Conservation (phyloP, 2,329 filamentous ascomycete species). For the Alternaria ventricosa region DNA sequence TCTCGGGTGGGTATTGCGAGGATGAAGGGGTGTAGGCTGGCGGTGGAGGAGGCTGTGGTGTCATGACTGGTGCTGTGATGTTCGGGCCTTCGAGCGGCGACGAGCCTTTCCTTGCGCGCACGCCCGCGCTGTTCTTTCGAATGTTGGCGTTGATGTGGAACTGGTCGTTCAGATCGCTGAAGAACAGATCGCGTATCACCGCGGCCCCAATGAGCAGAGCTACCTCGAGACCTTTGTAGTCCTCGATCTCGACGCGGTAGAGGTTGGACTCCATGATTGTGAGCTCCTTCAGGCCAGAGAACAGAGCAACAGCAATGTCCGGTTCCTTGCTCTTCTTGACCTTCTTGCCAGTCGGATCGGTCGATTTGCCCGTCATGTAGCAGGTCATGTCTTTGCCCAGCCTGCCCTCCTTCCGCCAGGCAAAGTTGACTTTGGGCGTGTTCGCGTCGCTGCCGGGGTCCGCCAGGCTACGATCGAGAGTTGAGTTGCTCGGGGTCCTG, state of each 20-base stretch:
- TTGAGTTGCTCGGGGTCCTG: slow-evolving; percentile 76
- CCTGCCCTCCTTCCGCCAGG: slow-evolving; percentile 87
- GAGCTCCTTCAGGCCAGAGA: slow-evolving; percentile 72
- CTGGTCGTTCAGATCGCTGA: slow-evolving; percentile 70
- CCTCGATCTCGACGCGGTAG: slow-evolving; percentile 87
- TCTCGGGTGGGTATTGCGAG: slow-evolving; percentile 30
- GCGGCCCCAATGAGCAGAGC: slow-evolving; percentile 69
- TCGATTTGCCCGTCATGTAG: slow-evolving; percentile 79
- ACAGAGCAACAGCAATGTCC: slow-evolving; percentile 92
- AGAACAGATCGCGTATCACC: slow-evolving; percentile 68
- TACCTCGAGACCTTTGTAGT: slow-evolving; percentile 90
- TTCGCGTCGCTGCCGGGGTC: slow-evolving; percentile 61
- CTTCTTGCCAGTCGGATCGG: slow-evolving; percentile 69
- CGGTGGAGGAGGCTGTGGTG: slow-evolving; percentile 38
- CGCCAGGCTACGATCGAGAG: slow-evolving; percentile 74
- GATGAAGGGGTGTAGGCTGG: slow-evolving; percentile 29
- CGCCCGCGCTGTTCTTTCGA: slow-evolving; percentile 47
- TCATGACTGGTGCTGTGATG: slow-evolving; percentile 41
- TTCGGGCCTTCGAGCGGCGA: slow-evolving; percentile 38
- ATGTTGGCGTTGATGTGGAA: slow-evolving; percentile 71
- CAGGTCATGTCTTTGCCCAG: slow-evolving; percentile 88
- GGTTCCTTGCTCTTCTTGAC: slow-evolving; percentile 78
- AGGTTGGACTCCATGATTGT: slow-evolving; percentile 95
- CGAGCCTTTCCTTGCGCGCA: slow-evolving; percentile 44
- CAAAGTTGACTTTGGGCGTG: slow-evolving; percentile 79